Evolutionary conservation across 1,284 basidiomycete species (phyloP).

Genomic region (Ceratobasidium theobromae): DNA sequence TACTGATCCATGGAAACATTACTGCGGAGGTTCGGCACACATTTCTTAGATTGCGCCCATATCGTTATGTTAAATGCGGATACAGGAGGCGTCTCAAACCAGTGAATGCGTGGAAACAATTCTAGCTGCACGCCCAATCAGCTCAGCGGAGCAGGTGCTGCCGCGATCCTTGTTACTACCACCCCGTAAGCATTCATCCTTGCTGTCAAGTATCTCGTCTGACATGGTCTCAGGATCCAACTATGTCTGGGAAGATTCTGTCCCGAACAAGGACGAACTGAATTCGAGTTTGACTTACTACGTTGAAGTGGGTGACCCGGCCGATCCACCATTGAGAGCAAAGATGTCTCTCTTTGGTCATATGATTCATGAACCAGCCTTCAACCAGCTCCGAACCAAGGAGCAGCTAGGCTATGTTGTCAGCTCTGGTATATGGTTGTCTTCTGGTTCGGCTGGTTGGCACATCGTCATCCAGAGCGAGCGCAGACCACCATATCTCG

Average conservation of each 20-base stretch:
- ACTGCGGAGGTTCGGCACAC: constrained; percentile 63
- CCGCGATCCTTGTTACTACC: constrained; percentile 71
- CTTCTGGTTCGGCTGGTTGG: constrained; percentile 72
- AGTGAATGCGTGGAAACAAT: constrained; percentile 72
- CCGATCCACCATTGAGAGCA: constrained; percentile 60
- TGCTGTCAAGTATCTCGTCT: constrained; percentile 35
- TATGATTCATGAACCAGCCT: constrained; percentile 87
- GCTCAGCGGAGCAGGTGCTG: constrained; percentile 55
- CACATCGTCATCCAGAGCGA: constrained; percentile 93
- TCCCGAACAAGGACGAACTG: constrained; percentile 85
- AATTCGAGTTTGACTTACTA: constrained; percentile 86
- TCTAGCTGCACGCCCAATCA: constrained; percentile 59
- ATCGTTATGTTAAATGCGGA: constrained; percentile 23
- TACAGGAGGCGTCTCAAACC: constrained; percentile 73
- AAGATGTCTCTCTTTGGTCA: constrained; percentile 63
- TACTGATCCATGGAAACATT: constrained; percentile 86
- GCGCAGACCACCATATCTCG: constrained; percentile 79
- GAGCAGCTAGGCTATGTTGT: constrained; percentile 97
- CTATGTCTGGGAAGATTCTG: constrained; percentile 64
- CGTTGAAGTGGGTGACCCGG: constrained; percentile 66
- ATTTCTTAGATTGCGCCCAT: constrained; percentile 4
- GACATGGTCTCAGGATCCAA: constrained; percentile 58
- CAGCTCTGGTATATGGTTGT: constrained; percentile 55
- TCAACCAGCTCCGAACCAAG: constrained; percentile 91
- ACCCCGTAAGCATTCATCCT: constrained; percentile 50